A percentile compares a stretch with the other conserved stretches of the same genome.
phyloP scores from a whole-genome alignment of 768 basidiomycete species.

The Clitopilus passeckerianus region DNA sequence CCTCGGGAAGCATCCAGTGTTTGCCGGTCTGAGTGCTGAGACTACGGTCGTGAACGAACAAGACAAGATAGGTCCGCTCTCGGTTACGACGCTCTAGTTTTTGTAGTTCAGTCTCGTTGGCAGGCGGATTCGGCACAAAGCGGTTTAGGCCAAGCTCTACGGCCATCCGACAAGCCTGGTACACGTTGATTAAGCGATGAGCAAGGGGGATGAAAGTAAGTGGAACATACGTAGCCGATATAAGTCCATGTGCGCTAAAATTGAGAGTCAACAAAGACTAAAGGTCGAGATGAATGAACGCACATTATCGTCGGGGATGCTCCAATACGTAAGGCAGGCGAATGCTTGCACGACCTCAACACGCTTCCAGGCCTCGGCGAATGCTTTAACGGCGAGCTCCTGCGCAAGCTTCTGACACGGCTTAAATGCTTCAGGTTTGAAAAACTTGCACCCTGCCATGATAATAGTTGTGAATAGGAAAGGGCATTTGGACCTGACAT shows the following conservation, averaged over 20 bases:
- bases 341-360: slow-evolving; percentile 89
- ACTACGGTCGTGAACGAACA: slow-evolving; percentile 84
- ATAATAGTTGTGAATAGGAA: slow-evolving; percentile 83
- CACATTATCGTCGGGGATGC: slow-evolving; percentile 80
- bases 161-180: slow-evolving; percentile 81
- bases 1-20: slow-evolving; percentile 87
- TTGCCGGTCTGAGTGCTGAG: slow-evolving; percentile 83
- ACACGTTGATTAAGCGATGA: not conserved
- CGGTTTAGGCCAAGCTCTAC: slow-evolving; percentile 80
- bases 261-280: slow-evolving; percentile 6
- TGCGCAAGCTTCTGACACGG: slow-evolving; percentile 68
- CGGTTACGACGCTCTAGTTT: slow-evolving; percentile 74
- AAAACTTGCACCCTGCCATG: slow-evolving; percentile 84
- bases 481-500: slow-evolving; percentile 75
- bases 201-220: not conserved
- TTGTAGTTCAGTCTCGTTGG: slow-evolving; percentile 61
- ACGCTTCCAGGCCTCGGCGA: slow-evolving; percentile 72
- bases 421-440: slow-evolving; percentile 62
- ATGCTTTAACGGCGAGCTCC: slow-evolving; percentile 71
- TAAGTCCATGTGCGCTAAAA: slow-evolving; percentile 79
- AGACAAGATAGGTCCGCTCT: slow-evolving; percentile 81
- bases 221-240: slow-evolving; percentile 71
- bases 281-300: slow-evolving; percentile 16
- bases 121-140: slow-evolving; percentile 48
- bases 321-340: slow-evolving; percentile 87